Evolutionary conservation across 2,329 filamentous ascomycete species (phyloP).

Genomic region (Fusarium falciforme): DNA sequence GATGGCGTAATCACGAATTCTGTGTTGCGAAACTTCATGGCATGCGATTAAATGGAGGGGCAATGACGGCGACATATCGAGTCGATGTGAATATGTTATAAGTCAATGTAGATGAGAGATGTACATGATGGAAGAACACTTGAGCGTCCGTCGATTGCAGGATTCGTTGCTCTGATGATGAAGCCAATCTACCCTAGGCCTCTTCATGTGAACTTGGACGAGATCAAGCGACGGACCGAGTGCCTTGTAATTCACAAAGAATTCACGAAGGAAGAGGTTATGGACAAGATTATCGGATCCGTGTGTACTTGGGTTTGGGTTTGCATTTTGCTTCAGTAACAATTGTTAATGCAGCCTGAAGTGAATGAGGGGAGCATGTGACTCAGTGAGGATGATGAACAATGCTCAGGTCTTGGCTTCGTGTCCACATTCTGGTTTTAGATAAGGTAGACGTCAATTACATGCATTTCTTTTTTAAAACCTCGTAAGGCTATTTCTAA

Average conservation of each 20-base stretch:
- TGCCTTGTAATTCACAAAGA: background rate
- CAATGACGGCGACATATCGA: background rate
- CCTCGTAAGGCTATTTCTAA: background rate
- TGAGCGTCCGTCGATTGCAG: background rate
- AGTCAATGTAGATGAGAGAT: background rate
- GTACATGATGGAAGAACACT: background rate
- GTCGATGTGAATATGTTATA: background rate
- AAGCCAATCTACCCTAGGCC: background rate
- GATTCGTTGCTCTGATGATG: background rate
- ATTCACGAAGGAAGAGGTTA: background rate
- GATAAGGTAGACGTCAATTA: background rate
- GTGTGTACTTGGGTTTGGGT: background rate
- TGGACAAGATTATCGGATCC: background rate
- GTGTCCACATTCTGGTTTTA: background rate
- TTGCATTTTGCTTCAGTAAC: background rate
- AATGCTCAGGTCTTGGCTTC: background rate
- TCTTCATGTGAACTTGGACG: background rate
- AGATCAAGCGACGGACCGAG: background rate
- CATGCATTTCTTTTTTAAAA: background rate
- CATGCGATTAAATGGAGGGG: background rate
- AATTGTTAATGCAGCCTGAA: background rate
- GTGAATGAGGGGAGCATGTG: background rate
- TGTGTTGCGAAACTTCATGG: background rate
- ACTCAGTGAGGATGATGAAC: background rate
- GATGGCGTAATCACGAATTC: background rate